These are phyloP conservation scores for Candida berthetii DNA, from an alignment of 805 yeast species.

Conservation along the genomic window DNA sequence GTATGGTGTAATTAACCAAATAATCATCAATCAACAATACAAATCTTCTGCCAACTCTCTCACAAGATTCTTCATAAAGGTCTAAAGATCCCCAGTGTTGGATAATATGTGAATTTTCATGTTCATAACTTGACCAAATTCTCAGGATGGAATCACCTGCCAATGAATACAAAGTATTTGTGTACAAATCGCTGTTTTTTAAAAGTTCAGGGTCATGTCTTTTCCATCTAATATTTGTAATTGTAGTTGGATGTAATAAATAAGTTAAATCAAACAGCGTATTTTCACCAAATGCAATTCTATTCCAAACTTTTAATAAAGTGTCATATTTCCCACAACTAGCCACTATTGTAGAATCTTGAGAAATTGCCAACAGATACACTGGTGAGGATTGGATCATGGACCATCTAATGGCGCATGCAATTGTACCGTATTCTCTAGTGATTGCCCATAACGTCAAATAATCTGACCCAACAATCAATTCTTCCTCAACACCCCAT, in stretches of 20 bases:
- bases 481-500: conserved; percentile 53
- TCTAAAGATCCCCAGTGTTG: conserved; percentile 49
- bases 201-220: conserved; percentile 19
- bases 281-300: conserved; percentile 60
- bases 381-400: conserved; percentile 57
- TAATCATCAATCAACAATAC: conserved; percentile 36
- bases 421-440: conserved; percentile 37
- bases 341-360: conserved; percentile 64
- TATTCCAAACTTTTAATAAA: conserved; percentile 71
- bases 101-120: conserved; percentile 49
- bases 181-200: conserved; percentile 26
- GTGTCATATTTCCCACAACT: conserved; percentile 57
- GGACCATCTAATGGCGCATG: conserved; percentile 27
- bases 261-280: conserved; percentile 64
- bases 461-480: conserved; percentile 53
- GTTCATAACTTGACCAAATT: conserved; percentile 64
- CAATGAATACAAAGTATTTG: conserved; percentile 59
- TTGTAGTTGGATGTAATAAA: conserved; percentile 55
- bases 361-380: conserved; percentile 49
- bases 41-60: conserved; percentile 17
- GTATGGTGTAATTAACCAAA: conserved; percentile 23
- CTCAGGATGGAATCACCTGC: conserved; percentile 52
- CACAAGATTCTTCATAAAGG: conserved; percentile 12
- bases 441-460: conserved; percentile 47
- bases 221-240: conserved; percentile 58